These are phyloP conservation scores for Porphyrellus cyaneotinctus DNA, from an alignment of 768 basidiomycete genomes.

Conservation along the genomic window DNA sequence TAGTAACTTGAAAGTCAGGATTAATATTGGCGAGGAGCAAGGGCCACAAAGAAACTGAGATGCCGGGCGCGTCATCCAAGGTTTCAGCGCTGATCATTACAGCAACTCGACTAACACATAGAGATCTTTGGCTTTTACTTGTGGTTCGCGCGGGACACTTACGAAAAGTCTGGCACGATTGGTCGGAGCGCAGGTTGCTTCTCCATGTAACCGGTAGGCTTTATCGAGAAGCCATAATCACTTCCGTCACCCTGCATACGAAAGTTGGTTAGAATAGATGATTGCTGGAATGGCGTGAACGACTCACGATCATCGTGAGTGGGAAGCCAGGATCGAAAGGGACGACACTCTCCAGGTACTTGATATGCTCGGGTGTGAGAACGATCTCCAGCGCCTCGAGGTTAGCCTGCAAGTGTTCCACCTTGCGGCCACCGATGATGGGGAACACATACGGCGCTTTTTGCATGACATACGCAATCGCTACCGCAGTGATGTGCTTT, in stretches of 20 bases:
- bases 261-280: background rate
- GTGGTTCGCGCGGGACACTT: background rate
- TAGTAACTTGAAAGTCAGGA: no score
- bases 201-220: conserved; percentile 17
- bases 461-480: conserved; percentile 43
- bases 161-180: conserved; percentile 8
- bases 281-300: background rate
- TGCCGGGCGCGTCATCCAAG: no score
- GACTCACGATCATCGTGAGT: conserved; percentile 29
- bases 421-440: conserved; percentile 41
- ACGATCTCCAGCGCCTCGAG: conserved; percentile 41
- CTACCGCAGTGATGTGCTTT: conserved; percentile 34
- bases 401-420: conserved; percentile 41
- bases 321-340: conserved; percentile 42
- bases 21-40: no score
- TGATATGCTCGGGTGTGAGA: conserved; percentile 37
- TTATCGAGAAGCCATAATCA: conserved; percentile 9
- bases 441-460: conserved; percentile 46
- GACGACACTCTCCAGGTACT: conserved; percentile 33
- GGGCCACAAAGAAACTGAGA: no score
- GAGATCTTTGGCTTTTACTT: no score
- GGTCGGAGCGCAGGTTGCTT: conserved; percentile 11
- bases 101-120: no score
- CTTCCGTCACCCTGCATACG: conserved; percentile 28
- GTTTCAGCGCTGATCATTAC: no score